Conservation (phyloP, 1,284 basidiomycete genomes). For the Cutaneotrichosporon dermatis region DNA sequence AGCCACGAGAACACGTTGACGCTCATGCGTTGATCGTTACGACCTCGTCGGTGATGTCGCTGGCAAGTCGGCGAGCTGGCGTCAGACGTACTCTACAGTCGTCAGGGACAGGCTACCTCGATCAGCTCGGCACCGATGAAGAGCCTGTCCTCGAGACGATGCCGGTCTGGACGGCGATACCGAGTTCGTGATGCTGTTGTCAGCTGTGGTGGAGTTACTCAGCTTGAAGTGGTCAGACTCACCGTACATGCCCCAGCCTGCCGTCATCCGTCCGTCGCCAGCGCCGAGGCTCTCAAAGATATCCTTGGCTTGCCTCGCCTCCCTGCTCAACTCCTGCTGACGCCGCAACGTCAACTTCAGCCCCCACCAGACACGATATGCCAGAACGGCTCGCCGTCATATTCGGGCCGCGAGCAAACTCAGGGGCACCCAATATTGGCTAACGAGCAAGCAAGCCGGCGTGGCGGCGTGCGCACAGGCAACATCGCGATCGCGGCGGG, state of each 20-base stretch:
- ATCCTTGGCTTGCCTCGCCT: constrained; percentile 35
- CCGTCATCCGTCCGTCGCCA: constrained; percentile 32
- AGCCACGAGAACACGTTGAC: constrained; percentile 44
- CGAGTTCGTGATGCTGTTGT: constrained; percentile 42
- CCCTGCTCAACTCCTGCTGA: constrained; percentile 33
- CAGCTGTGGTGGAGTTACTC: constrained; percentile 3
- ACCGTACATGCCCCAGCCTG: constrained; percentile 39
- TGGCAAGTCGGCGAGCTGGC: constrained; percentile 38
- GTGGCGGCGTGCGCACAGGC: constrained; percentile 28
- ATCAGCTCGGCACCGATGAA: constrained; percentile 32
- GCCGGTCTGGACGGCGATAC: constrained; percentile 33
- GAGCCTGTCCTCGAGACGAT: constrained; percentile 36
- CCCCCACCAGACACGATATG: background rate
- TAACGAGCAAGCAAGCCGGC: constrained; percentile 31
- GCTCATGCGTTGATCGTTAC: constrained; percentile 38
- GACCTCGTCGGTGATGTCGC: constrained; percentile 39
- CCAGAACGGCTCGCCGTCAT: constrained; percentile 31
- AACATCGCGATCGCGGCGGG: constrained; percentile 8
- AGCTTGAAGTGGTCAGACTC: constrained; percentile 8
- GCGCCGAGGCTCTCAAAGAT: constrained; percentile 41
- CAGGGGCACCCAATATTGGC: constrained; percentile 26
- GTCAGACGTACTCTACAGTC: constrained; percentile 8
- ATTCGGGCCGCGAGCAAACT: constrained; percentile 16
- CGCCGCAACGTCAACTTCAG: constrained; percentile 29
- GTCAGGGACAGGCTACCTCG: constrained; percentile 25